phyloP scores from a whole-genome alignment of 2,329 filamentous ascomycete genomes.

The Fusarium nodosum region DNA sequence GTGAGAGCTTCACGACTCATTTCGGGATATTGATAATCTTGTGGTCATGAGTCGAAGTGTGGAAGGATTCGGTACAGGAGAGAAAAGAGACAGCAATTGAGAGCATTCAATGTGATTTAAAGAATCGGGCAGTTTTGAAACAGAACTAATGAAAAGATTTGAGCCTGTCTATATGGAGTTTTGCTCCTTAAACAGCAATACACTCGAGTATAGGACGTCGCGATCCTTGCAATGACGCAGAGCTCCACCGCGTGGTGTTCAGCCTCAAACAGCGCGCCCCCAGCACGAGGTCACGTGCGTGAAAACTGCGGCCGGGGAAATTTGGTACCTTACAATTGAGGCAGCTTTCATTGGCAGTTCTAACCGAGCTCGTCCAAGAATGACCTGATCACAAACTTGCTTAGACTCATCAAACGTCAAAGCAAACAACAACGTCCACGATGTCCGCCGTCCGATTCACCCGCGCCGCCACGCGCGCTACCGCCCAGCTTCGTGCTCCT shows the following conservation, averaged over 20 bases:
- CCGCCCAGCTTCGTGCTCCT: slow-evolving; percentile 69
- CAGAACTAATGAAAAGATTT: background rate
- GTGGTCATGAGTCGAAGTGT: slow-evolving; percentile 18
- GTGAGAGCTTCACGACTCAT: slow-evolving; percentile 10
- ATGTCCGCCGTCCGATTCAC: slow-evolving; percentile 76
- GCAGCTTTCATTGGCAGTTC: slow-evolving; percentile 51
- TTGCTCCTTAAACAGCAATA: background rate
- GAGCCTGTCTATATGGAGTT: background rate
- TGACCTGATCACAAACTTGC: slow-evolving; percentile 54
- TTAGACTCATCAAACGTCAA: slow-evolving; percentile 43
- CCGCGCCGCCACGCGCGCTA: slow-evolving; percentile 73
- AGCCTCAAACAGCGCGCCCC: slow-evolving; percentile 33
- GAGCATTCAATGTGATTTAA: too few species aligned
- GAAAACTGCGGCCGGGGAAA: slow-evolving; percentile 1
- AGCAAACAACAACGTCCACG: slow-evolving; percentile 53
- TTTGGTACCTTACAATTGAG: slow-evolving; percentile 52
- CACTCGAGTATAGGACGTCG: slow-evolving; percentile 10
- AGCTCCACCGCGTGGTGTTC: slow-evolving; percentile 39
- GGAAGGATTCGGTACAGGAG: background rate
- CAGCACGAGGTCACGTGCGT: slow-evolving; percentile 52
- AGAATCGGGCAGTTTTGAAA: too few species aligned
- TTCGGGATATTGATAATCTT: slow-evolving; percentile 2
- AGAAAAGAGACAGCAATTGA: background rate
- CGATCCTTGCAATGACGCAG: slow-evolving; percentile 34
- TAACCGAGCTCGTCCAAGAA: slow-evolving; percentile 54